Conservation (phyloP, 2,329 filamentous ascomycete genomes). For the Cylindrodendrum hubeiense region DNA sequence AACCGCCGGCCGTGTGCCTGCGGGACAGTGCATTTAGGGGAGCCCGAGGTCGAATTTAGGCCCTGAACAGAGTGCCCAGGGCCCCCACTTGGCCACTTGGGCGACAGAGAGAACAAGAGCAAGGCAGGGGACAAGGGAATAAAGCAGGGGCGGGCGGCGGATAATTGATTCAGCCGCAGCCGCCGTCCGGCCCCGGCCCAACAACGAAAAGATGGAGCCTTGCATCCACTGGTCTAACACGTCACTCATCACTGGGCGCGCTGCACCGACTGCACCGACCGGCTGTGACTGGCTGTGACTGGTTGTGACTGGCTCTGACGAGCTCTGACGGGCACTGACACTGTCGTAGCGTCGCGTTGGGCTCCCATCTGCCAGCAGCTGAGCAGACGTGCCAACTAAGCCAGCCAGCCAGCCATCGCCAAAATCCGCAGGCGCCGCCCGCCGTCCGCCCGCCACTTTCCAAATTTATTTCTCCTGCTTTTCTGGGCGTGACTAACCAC, state of each 20-base stretch:
- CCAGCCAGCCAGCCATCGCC: conserved; percentile 21
- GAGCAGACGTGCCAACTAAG: conserved; percentile 1
- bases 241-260: conserved; percentile 9
- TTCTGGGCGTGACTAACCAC: conserved; percentile 20
- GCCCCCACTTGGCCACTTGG: neutral
- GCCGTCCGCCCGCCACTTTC: conserved; percentile 18
- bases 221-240: neutral
- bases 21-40: neutral
- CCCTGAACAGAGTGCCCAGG: conserved; percentile 1
- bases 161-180: conserved; percentile 32
- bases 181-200: conserved; percentile 19
- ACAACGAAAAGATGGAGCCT: neutral
- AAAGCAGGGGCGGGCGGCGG: conserved; percentile 4
- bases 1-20: conserved; percentile 5
- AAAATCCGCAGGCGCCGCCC: conserved; percentile 24
- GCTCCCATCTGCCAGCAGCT: conserved; percentile 23
- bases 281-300: neutral
- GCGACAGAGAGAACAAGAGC: neutral
- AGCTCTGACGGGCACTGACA: conserved; percentile 15
- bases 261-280: neutral
- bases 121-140: neutral
- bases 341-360: conserved; percentile 25
- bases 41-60: neutral
- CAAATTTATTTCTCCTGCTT: conserved; percentile 23
- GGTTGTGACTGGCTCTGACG: neutral